Evolutionary conservation across 2,329 filamentous ascomycete genomes (phyloP), one percentile per base, ranked within the genome.

Genomic region (Hortaea werneckii): DNA sequence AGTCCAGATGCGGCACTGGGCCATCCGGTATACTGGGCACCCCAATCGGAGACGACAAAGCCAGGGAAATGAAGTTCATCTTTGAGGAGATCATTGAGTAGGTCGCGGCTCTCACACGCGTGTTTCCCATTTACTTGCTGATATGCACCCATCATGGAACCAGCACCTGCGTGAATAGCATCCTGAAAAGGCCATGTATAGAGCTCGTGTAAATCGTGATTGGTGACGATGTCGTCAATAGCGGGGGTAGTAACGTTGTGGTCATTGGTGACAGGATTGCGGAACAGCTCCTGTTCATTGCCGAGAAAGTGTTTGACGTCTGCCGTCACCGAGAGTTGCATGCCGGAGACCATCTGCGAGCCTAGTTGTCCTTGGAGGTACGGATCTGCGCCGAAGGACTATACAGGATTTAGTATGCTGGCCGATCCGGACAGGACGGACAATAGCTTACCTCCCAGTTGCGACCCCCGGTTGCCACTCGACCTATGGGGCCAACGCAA

Each of bases 241-340:
- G 20, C 20, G 20, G 57, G 54, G 20, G 20, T 20, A 20, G 20
- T 20, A 0, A 20, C 20, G 20, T 20, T 20, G 2, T 20, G 20
- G 20, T 20, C 20, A 20, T 20, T 20, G 20, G 20, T 76, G 26
- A 37, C 29, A 5, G n/a, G 49, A 13, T 41, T 53, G 8, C 56
- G 49, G 29, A 56, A 56, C 7, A 49, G 51, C 42, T 57, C 56
- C 45, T 20, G 20, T 45, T 62, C 60, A 40, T 62, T 61, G 29
- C 47, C 56, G 26, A 62, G 52, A 32, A 53, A 58, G 44, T 62
- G 59, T 50, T 62, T 61, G 27, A 64, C 61, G 32, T 58, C 63
- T 28, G 65, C 60, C 45, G 69, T 64, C 8, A 72, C 69, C 20
- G 20, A 20, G 20, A 20, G 20, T 20, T 20, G 20, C 20, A 20